These are phyloP conservation scores for Citrus mangshanensis DNA, from an alignment of 345 rosid genomes.

Conservation along the genomic window DNA sequence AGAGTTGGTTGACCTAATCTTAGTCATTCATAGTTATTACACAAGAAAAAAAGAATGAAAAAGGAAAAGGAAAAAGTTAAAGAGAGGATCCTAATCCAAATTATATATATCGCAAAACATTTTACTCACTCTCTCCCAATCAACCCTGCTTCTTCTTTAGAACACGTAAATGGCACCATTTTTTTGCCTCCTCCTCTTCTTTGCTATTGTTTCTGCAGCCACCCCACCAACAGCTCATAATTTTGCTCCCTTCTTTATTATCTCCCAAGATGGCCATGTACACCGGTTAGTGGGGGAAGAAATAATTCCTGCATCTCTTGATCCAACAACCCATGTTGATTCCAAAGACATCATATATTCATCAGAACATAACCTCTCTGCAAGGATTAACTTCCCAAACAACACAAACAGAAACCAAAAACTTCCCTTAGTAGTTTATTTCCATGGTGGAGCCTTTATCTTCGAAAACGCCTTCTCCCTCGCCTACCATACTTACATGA, in stretches of 20 bases:
- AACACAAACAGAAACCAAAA: conserved; percentile 14
- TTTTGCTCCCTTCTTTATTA: conserved; percentile 25
- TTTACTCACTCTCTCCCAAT: neutral
- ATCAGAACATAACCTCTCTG: conserved; percentile 11
- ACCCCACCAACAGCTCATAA: conserved; percentile 31
- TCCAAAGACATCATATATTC: conserved; percentile 43
- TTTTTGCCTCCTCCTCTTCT: neutral
- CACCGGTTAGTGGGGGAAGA: conserved; percentile 36
- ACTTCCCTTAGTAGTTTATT: conserved; percentile 40
- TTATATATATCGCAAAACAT: neutral
- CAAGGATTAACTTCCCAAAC: conserved; percentile 42
- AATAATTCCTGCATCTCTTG: conserved; percentile 34
- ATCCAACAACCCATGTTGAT: conserved; percentile 38
- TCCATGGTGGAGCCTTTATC: conserved; percentile 38
- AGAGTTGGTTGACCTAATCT: too few species aligned
- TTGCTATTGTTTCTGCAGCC: conserved; percentile 5
- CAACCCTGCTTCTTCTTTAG: neutral
- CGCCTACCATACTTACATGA: conserved; percentile 28
- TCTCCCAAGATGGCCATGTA: conserved; percentile 53
- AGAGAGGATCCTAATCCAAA: too few species aligned
- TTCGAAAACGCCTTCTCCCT: conserved; percentile 21
- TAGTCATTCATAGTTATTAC: too few species aligned
- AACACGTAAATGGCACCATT: neutral
- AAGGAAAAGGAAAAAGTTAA: too few species aligned
- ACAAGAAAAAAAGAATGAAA: too few species aligned